Conservation (phyloP, 2,329 filamentous ascomycete species). For the Thyridium curvatum region DNA sequence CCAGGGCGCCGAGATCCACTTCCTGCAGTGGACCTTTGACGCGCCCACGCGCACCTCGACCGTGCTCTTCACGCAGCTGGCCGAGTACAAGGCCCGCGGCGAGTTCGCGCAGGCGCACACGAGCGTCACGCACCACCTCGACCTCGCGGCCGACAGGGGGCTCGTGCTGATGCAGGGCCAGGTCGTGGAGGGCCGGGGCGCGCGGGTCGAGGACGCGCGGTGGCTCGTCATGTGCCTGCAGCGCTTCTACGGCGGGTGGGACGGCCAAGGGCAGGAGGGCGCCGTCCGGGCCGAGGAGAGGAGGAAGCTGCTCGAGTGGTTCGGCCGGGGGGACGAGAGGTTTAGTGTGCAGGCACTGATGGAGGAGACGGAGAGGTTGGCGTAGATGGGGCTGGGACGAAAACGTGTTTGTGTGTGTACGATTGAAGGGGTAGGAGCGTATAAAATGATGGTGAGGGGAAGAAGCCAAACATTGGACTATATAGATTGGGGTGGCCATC, state of each 20-base stretch:
- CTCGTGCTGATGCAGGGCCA: slow-evolving; percentile 82
- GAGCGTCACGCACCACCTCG: slow-evolving; percentile 84
- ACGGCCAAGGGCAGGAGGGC: slow-evolving; percentile 28
- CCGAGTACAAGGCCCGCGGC: slow-evolving; percentile 85
- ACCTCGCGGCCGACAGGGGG: slow-evolving; percentile 67
- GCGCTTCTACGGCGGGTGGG: slow-evolving; percentile 77
- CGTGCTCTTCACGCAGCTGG: slow-evolving; percentile 89
- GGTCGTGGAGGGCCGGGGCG: slow-evolving; percentile 69
- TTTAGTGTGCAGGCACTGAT: slow-evolving; percentile 83
- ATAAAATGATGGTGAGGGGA: background rate
- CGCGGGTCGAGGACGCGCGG: slow-evolving; percentile 74
- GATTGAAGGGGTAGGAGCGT: background rate
- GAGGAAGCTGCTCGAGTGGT: slow-evolving; percentile 71
- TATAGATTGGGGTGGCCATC: background rate
- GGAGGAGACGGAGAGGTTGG: slow-evolving; percentile 81
- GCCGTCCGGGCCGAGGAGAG: slow-evolving; percentile 46
- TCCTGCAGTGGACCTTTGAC: slow-evolving; percentile 94
- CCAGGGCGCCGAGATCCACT: slow-evolving; percentile 84
- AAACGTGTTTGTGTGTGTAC: slow-evolving; percentile 1
- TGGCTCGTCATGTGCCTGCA: slow-evolving; percentile 92
- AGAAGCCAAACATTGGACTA: too few relatives aligned
- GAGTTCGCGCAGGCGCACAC: slow-evolving; percentile 91
- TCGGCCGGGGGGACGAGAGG: slow-evolving; percentile 66
- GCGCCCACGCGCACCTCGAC: slow-evolving; percentile 55
- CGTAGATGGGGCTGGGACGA: slow-evolving; percentile 20